Evolutionary conservation across 345 rosid genomes (phyloP).

Genomic region (Carallia brachiata): DNA sequence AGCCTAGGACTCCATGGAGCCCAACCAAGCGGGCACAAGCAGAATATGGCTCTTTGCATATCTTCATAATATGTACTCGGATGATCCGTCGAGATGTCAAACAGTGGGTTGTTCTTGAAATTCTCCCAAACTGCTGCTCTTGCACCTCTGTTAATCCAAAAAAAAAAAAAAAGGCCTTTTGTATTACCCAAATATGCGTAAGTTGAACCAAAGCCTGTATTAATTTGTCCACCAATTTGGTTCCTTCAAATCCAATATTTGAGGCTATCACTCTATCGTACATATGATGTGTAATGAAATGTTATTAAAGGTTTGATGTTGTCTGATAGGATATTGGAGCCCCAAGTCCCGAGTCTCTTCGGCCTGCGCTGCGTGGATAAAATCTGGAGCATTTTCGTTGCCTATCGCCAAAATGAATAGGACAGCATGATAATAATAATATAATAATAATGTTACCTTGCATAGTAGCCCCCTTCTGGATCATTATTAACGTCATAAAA

Average conservation of each 20-base stretch:
- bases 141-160: constrained; percentile 60
- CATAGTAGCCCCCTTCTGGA: constrained; percentile 97
- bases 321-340: too few relatives aligned
- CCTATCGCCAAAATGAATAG: neutral
- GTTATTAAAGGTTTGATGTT: too few relatives aligned
- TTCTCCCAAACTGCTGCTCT: constrained; percentile 99
- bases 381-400: neutral
- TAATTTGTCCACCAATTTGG: too few relatives aligned
- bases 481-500: constrained; percentile 92
- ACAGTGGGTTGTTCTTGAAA: constrained; percentile 85
- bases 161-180: too few relatives aligned
- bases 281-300: too few relatives aligned
- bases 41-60: constrained; percentile 92
- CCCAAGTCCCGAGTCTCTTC: too few relatives aligned
- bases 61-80: constrained; percentile 95
- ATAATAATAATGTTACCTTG: constrained; percentile 48
- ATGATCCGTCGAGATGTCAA: constrained; percentile 94
- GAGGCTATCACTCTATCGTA: too few relatives aligned
- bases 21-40: constrained; percentile 96
- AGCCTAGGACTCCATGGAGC: constrained; percentile 99
- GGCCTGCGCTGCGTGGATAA: too few relatives aligned
- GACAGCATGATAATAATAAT: neutral
- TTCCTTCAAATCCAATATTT: too few relatives aligned
- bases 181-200: too few relatives aligned
- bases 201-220: too few relatives aligned